Evolutionary conservation across 306 rosid genomes (phyloP), one percentile per base, ranked within the genome.

Genomic region (Cucurbita argyrosperma): DNA sequence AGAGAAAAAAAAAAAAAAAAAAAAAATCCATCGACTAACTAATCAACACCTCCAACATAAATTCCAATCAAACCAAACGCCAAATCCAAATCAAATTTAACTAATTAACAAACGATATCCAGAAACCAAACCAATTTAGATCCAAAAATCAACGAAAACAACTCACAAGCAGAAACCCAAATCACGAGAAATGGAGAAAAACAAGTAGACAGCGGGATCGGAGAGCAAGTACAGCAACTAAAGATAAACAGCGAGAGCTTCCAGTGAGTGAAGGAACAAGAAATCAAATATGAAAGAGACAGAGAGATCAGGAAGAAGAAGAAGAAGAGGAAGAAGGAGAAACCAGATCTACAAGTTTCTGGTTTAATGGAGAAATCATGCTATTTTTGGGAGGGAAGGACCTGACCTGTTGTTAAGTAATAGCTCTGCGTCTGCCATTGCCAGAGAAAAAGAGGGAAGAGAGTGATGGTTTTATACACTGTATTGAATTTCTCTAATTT

Each of bases 331-430:
- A 38, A 40, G 74, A 16, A 35, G 50, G 60, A 50, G 45, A 70
- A 70, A 70, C 18, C 74, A 70, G 74, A 70, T 70, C 74, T 70
- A 51, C 0, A 30, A 51, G 59, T 8, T 0, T 50, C 35, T 9
- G 26, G 21, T 68, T 23, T 23, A 57, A 46, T 68, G 54, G 1
- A 47, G 23, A 46, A 11, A 46, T 12, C 12, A 49, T 49, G 19
- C 74, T 69, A 69, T 49, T 23, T 69, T 69, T 7, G 59, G 74
- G 58, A 69, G 59, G 74, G 58, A 69, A 46, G 74, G 74, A 68
- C 74, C 57, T 49, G 74, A 57, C 49, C 74, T 68, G 35, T 30
- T 30, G 35, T 30, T 68, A 68, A 47, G 57, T 68, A 68, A 11
- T 1, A 18, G 39, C 74, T 47, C 18, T 11, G 10, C n/a, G 16